Conservation (phyloP, 768 basidiomycete genomes). For the Dictyophora rubrovolvata region DNA sequence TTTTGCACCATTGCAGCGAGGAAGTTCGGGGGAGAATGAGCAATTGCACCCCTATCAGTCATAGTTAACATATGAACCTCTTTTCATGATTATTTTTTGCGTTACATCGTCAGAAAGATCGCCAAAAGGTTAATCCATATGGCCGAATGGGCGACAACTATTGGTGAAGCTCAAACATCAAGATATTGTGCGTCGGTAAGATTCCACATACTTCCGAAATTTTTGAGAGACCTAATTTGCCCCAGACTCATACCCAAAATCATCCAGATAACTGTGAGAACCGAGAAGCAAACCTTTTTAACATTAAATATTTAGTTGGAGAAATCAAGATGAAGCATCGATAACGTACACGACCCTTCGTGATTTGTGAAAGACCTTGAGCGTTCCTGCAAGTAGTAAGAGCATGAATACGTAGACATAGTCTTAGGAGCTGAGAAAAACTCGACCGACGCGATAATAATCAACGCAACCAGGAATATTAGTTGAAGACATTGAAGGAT, state of each 20-base stretch:
- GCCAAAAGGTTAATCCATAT: slow-evolving; percentile 47
- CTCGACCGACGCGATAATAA: background rate
- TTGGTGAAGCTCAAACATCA: slow-evolving; percentile 5
- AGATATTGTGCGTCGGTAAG: background rate
- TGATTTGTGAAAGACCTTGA: slow-evolving; percentile 44
- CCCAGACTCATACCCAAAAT: slow-evolving; percentile 46
- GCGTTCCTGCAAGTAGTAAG: slow-evolving; percentile 28
- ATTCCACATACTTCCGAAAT: slow-evolving; percentile 37
- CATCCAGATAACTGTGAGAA: slow-evolving; percentile 35
- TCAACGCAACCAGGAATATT: slow-evolving; percentile 35
- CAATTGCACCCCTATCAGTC: slow-evolving; percentile 34
- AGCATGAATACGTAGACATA: background rate
- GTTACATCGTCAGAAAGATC: slow-evolving; percentile 40
- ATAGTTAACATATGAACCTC: background rate
- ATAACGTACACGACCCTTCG: slow-evolving; percentile 29
- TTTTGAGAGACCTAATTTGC: slow-evolving; percentile 48
- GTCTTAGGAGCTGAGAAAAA: background rate
- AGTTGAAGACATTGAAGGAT: slow-evolving; percentile 50
- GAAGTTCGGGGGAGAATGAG: slow-evolving; percentile 45
- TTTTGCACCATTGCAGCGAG: slow-evolving; percentile 28
- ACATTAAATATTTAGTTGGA: no score
- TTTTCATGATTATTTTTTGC: background rate
- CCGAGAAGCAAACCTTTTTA: background rate
- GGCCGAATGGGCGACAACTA: slow-evolving; percentile 5
- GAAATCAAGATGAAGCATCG: no score